A percentile compares a stretch with the other conserved stretches of the same genome.
phyloP scores from a whole-genome alignment of 805 yeast species.

The Yueomyces sinensis region DNA sequence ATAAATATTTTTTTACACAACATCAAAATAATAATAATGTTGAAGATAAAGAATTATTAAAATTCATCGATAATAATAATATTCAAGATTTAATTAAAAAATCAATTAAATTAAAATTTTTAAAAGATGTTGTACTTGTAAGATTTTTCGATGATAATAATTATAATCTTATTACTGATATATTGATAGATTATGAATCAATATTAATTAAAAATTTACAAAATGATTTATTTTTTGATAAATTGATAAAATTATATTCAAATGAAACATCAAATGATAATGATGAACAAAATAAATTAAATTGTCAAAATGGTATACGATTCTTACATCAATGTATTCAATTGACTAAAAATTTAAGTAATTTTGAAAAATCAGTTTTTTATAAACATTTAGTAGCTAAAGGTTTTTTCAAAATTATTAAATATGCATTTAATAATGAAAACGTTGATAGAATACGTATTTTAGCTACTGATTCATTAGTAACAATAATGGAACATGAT shows the following conservation, averaged over 20 bases:
- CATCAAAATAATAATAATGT: conserved; percentile 17
- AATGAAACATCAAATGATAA: conserved; percentile 7
- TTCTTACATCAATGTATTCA: conserved; percentile 69
- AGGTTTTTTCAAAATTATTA: conserved; percentile 59
- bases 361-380: conserved; percentile 52
- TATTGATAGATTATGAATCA: conserved; percentile 20
- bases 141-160: conserved; percentile 73
- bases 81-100: conserved; percentile 47
- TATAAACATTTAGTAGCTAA: conserved; percentile 47
- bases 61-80: conserved; percentile 25
- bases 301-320: conserved; percentile 56
- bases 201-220: conserved; percentile 23
- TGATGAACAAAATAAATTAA: conserved; percentile 12
- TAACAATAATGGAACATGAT: conserved; percentile 75
- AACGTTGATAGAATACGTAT: conserved; percentile 34
- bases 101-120: conserved; percentile 65
- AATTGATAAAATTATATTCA: conserved; percentile 44
- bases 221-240: conserved; percentile 34
- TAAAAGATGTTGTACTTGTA: conserved; percentile 79
- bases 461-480: conserved; percentile 68
- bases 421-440: conserved; percentile 52
- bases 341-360: conserved; percentile 56
- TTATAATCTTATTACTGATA: conserved; percentile 44
- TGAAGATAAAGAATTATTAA: conserved; percentile 40
- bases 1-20: conserved; percentile 52